phyloP scores from a whole-genome alignment of 1,139 yeast genomes.

The Sugiyamaella neomexicana region DNA sequence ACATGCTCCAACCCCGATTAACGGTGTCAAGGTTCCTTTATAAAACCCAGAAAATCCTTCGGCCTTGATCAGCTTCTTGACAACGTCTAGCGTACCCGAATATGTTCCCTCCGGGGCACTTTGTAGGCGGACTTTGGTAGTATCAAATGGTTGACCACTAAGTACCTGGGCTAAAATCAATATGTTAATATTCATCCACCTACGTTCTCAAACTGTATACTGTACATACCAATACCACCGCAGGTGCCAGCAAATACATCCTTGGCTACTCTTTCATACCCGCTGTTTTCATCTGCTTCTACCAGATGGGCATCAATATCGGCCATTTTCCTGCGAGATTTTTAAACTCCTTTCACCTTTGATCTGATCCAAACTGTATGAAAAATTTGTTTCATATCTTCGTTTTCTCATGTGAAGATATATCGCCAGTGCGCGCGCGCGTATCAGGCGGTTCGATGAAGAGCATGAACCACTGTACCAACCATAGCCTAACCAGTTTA shows the following conservation, averaged over 20 bases:
- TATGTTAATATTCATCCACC: background rate
- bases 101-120: slow-evolving; percentile 79
- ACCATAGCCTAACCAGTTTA: no score
- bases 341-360: no score
- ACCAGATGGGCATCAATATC: slow-evolving; percentile 37
- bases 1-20: slow-evolving; percentile 92
- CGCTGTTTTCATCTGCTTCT: slow-evolving; percentile 40
- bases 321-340: slow-evolving; percentile 34
- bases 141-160: slow-evolving; percentile 96
- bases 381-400: no score
- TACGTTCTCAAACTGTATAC: background rate
- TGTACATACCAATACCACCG: slow-evolving; percentile 64
- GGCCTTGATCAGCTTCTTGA: slow-evolving; percentile 61
- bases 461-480: no score
- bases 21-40: slow-evolving; percentile 84
- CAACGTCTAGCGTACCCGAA: slow-evolving; percentile 72
- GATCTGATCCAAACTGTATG: no score
- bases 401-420: no score
- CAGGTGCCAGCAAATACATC: slow-evolving; percentile 88
- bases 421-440: no score
- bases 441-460: no score
- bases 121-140: slow-evolving; percentile 88
- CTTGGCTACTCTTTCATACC: slow-evolving; percentile 57
- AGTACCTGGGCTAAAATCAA: slow-evolving; percentile 67
- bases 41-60: slow-evolving; percentile 85